Conservation (phyloP, 495 filamentous ascomycete genomes). For the Halenospora varia region DNA sequence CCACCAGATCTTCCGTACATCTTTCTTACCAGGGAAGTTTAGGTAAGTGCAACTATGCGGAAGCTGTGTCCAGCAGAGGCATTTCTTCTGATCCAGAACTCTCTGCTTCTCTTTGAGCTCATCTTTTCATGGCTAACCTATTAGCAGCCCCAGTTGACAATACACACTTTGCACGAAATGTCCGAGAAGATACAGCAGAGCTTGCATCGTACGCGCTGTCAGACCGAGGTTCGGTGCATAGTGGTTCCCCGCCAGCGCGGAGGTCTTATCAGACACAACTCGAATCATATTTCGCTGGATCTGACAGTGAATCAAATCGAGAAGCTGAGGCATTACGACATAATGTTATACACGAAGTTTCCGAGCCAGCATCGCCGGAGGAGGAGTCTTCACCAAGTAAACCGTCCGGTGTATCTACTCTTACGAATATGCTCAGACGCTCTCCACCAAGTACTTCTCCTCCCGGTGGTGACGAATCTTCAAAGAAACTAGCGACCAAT, state of each 20-base stretch:
- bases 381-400: constrained; percentile 26
- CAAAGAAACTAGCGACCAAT: too few species aligned
- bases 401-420: constrained; percentile 47
- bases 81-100: not conserved
- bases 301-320: constrained; percentile 17
- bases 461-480: too few species aligned
- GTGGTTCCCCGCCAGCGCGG: constrained; percentile 12
- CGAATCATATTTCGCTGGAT: constrained; percentile 19
- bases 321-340: constrained; percentile 16
- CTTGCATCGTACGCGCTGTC: constrained; percentile 84
- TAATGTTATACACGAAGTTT: constrained; percentile 43
- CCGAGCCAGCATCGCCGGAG: constrained; percentile 55
- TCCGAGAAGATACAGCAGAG: constrained; percentile 88
- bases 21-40: constrained; percentile 61
- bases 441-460: constrained; percentile 39
- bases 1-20: constrained; percentile 75
- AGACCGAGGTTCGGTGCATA: constrained; percentile 33
- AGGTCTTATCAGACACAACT: constrained; percentile 13
- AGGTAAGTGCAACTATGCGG: constrained; percentile 44
- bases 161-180: constrained; percentile 67
- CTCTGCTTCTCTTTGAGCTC: not conserved
- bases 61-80: not conserved
- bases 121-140: constrained; percentile 16
- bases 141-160: constrained; percentile 51
- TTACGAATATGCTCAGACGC: constrained; percentile 59